Evolutionary conservation across 148 eudicot species (phyloP), one percentile per base, ranked within the genome.

Genomic region (Beta vulgaris): DNA sequence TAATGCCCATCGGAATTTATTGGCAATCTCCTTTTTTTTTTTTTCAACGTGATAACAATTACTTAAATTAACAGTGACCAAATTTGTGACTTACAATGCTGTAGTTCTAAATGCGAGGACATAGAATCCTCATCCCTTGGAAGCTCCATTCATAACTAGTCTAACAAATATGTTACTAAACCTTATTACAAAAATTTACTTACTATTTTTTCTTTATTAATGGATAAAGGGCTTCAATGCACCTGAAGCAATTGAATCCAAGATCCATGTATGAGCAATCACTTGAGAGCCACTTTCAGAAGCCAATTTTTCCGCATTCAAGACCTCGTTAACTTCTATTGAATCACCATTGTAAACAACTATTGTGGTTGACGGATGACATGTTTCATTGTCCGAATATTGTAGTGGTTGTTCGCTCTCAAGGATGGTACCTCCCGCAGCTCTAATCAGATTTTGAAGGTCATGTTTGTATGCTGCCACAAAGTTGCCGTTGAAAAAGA

Each of bases 181-280:
- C 53, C 71, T n/a, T 67, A 40, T 64, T 21, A n/a, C 29, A 64
- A 35, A 35, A 34, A 42, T 0, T 14, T 42, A 42, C 53, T n/a
- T 25, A 1, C n/a, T 43, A 3, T 7, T 21, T 18, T 7, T 35
- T 26, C 3, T 67, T 37, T 1, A 76, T 42, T 15, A 26, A 61
- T 46, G 31, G 55, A 40, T 57, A 65, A 79, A 76, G 37, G 88
- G 89, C 61, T 78, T 72, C 80, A 91, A 69, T 60, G 55, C 69
- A 59, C 90, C 78, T 34, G 93, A 87, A 71, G 96, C 93, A 79
- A 93, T 88, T 13, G 97, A 91, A 71, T 85, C 91, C 88, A 93
- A 80, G 65, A 93, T 72, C 98, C 98, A 91, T 8, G 92, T 89
- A 73, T 91, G 98, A 28, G 86, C 81, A 69, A 91, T 72, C 36